A percentile compares a stretch with the other conserved stretches of the same genome.
phyloP scores from a whole-genome alignment of 768 basidiomycete species.

The Daedaleopsis nitida region DNA sequence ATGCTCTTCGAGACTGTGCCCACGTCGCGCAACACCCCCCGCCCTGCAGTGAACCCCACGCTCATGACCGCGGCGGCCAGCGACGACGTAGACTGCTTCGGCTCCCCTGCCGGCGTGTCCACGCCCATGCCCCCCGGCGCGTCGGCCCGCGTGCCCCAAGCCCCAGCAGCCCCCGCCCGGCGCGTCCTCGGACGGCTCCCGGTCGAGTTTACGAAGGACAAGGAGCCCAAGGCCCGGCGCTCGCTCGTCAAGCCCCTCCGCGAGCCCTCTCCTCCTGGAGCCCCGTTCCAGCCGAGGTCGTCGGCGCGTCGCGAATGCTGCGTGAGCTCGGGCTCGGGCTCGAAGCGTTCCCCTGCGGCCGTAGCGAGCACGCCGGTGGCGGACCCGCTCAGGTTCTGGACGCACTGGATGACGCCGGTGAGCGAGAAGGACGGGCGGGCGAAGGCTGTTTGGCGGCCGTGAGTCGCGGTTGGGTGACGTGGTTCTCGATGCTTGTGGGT shows the following conservation, averaged over 20 bases:
- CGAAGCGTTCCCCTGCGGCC: neutral
- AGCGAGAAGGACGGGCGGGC: neutral
- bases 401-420: neutral
- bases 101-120: neutral
- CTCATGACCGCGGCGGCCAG: neutral
- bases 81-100: neutral
- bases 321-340: neutral
- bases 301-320: neutral
- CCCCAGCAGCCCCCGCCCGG: neutral
- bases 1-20: neutral
- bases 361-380: neutral
- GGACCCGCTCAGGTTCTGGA: neutral
- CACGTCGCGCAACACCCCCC: neutral
- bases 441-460: neutral
- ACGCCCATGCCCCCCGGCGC: neutral
- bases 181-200: neutral
- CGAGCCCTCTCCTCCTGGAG: neutral
- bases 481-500: too few species aligned
- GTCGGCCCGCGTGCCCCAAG: neutral
- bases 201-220: neutral
- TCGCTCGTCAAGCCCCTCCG: neutral
- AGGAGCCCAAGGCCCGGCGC: neutral
- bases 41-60: neutral
- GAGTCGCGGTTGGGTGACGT: too few species aligned
- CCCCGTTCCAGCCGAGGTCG: neutral